These are phyloP conservation scores for Chlamydomonas sp. DNA, from an alignment of 139 green algal genomes.

Conservation along the genomic window DNA sequence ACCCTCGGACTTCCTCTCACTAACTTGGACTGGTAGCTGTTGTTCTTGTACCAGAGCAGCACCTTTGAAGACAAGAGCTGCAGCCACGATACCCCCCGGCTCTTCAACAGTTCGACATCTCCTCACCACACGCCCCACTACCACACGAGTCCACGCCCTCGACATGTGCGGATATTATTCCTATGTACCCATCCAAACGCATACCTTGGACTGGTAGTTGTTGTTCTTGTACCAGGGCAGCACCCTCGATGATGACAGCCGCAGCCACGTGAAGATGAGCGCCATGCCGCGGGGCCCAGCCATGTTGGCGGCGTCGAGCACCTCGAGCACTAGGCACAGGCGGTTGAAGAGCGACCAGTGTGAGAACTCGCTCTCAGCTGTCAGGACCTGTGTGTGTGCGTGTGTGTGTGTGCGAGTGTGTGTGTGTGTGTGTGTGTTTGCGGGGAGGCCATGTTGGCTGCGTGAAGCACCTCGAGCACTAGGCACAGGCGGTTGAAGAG, in stretches of 20 bases:
- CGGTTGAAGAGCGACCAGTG: slow-evolving; percentile 70
- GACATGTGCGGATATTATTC: too few relatives aligned
- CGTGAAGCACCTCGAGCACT: slow-evolving; percentile 58
- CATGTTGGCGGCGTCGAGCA: slow-evolving; percentile 54
- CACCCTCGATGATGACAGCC: slow-evolving; percentile 57
- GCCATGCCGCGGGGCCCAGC: slow-evolving; percentile 31
- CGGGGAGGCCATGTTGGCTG: slow-evolving; percentile 48
- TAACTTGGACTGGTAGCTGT: slow-evolving; percentile 20
- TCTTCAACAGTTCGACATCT: too few relatives aligned
- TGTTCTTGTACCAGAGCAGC: slow-evolving; percentile 64
- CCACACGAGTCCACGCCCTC: too few relatives aligned
- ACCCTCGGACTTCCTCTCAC: too few relatives aligned
- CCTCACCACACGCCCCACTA: too few relatives aligned
- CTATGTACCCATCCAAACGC: too few relatives aligned
- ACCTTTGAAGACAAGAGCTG: slow-evolving; percentile 59
- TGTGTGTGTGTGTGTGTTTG: too few relatives aligned
- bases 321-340: slow-evolving; percentile 55
- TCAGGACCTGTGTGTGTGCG: slow-evolving; percentile 22
- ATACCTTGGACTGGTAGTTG: slow-evolving; percentile 23
- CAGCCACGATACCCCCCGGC: slow-evolving; percentile 68
- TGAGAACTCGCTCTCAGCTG: slow-evolving; percentile 44
- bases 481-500: slow-evolving; percentile 66
- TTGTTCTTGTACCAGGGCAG: slow-evolving; percentile 65
- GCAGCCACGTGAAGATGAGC: slow-evolving; percentile 74
- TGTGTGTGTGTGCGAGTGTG: too few relatives aligned